Conservation (phyloP, 176 grass and related monocot species). For the Zea luxurians region DNA sequence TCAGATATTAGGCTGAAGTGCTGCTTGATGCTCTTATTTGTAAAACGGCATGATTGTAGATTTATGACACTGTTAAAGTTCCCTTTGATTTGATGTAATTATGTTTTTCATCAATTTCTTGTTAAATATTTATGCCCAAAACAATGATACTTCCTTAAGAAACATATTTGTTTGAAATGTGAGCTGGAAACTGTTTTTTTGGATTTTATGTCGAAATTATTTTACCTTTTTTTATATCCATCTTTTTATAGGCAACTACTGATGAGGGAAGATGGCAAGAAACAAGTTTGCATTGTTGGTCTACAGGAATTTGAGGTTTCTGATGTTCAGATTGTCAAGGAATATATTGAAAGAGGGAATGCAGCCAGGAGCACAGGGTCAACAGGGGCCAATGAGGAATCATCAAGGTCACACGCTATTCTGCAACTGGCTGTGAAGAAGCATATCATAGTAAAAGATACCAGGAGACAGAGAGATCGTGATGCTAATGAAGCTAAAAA, state of each 20-base stretch:
- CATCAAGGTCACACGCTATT: constrained; percentile 97
- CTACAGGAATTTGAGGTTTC: constrained; percentile 97
- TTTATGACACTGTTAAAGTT: background rate
- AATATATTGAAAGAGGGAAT: constrained; percentile 98
- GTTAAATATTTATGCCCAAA: background rate
- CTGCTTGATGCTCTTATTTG: background rate
- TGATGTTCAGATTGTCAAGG: constrained; percentile 94
- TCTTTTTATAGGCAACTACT: constrained; percentile 64
- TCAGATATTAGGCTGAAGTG: constrained; percentile 19
- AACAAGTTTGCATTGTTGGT: constrained; percentile 98
- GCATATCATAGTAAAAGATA: constrained; percentile 62
- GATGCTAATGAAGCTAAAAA: constrained; percentile 83
- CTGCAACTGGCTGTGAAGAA: constrained; percentile 96
- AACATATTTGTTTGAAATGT: constrained; percentile 1
- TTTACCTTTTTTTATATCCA: background rate
- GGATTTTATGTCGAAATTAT: background rate
- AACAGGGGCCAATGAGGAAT: constrained; percentile 97
- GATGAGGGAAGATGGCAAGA: constrained; percentile 98
- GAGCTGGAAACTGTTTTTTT: background rate
- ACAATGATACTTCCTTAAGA: background rate
- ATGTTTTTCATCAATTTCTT: background rate
- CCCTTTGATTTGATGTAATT: constrained; percentile 5
- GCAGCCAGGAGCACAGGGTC: constrained; percentile 87
- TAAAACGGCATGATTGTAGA: background rate
- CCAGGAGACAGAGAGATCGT: constrained; percentile 66